Percentiles rank a stretch among this genome's conserved stretches.
Evolutionary conservation across 768 basidiomycete species (phyloP).

Genomic region (Xerocomus brunneocitrinus): DNA sequence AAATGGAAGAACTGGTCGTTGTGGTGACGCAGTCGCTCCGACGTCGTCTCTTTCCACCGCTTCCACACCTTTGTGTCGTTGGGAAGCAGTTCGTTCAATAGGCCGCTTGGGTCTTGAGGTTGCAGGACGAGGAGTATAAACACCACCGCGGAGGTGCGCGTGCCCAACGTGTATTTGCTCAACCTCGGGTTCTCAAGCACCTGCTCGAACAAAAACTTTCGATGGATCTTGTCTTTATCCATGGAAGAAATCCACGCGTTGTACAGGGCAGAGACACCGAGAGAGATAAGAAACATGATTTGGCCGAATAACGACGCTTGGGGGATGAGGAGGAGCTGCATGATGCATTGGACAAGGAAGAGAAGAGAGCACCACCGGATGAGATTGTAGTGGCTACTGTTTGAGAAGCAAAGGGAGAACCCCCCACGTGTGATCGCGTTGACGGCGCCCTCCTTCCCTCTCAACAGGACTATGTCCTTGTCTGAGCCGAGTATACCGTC

Average conservation of each 20-base stretch:
- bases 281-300: conserved; percentile 26
- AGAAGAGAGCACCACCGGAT: conserved; percentile 21
- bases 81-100: conserved; percentile 15
- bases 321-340: conserved; percentile 28
- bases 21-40: conserved; percentile 1
- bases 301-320: conserved; percentile 28
- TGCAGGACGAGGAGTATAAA: conserved; percentile 14
- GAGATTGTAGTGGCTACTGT: conserved; percentile 4
- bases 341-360: conserved; percentile 21
- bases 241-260: conserved; percentile 23
- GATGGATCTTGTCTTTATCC: conserved; percentile 27
- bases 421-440: conserved; percentile 27
- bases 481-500: conserved; percentile 26
- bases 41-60: conserved; percentile 15
- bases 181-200: conserved; percentile 12
- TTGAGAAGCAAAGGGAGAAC: conserved; percentile 22
- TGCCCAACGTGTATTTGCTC: conserved; percentile 14
- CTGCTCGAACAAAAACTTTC: conserved; percentile 7
- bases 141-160: conserved; percentile 14
- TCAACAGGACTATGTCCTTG: conserved; percentile 22
- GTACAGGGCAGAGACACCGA: conserved; percentile 26
- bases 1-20: neutral
- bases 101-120: neutral
- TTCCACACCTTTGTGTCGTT: conserved; percentile 22
- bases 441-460: conserved; percentile 26